These are phyloP conservation scores for Blastobotrys indianensis DNA, from an alignment of 1,139 yeast species.

Conservation along the genomic window DNA sequence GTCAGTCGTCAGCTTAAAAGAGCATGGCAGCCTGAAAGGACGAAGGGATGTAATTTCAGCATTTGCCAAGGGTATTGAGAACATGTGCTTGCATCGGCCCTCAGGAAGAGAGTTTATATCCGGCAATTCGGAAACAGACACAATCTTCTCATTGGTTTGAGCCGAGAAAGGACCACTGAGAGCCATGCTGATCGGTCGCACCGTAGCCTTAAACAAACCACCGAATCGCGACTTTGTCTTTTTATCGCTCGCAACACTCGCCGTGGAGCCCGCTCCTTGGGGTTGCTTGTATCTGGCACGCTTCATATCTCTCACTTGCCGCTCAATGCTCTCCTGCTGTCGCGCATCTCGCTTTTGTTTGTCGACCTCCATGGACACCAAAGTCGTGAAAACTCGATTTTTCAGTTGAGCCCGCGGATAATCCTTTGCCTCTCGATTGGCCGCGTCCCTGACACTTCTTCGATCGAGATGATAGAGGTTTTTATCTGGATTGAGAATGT, in stretches of 20 bases:
- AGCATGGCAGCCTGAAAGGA: slow-evolving; percentile 17
- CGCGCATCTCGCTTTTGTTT: slow-evolving; percentile 47
- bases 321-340: slow-evolving; percentile 40
- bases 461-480: slow-evolving; percentile 28
- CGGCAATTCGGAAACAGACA: slow-evolving; percentile 56
- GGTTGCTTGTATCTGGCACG: neutral
- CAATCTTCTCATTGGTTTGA: slow-evolving; percentile 46
- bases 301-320: slow-evolving; percentile 35
- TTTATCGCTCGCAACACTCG: slow-evolving; percentile 5
- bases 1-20: slow-evolving; percentile 58
- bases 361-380: slow-evolving; percentile 45
- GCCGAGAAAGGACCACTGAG: slow-evolving; percentile 27
- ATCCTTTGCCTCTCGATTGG: slow-evolving; percentile 41
- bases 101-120: slow-evolving; percentile 41
- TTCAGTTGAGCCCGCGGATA: slow-evolving; percentile 32
- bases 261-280: neutral
- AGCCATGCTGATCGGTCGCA: slow-evolving; percentile 40
- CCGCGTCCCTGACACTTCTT: slow-evolving; percentile 36
- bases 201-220: slow-evolving; percentile 35
- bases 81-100: slow-evolving; percentile 49
- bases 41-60: slow-evolving; percentile 25
- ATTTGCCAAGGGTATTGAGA: slow-evolving; percentile 50
- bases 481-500: slow-evolving; percentile 28
- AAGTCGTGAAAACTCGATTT: slow-evolving; percentile 40
- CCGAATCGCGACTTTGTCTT: slow-evolving; percentile 28